phyloP scores from a whole-genome alignment of 1,284 basidiomycete genomes.

The Papiliotrema terrestris region DNA sequence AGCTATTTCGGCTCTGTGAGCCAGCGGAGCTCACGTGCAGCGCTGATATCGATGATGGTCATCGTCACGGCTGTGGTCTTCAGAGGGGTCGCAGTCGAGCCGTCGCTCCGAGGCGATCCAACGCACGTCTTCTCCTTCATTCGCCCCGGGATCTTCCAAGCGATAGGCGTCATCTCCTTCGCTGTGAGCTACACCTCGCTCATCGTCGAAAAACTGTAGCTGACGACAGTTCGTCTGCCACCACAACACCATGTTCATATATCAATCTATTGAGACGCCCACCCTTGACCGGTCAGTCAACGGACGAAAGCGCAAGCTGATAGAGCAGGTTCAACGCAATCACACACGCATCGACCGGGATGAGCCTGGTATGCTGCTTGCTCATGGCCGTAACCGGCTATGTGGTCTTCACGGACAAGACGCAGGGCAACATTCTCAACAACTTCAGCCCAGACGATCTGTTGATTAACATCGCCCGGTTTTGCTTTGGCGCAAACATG shows the following conservation, averaged over 20 bases:
- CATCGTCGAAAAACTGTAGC: neutral
- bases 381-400: conserved; percentile 88
- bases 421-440: conserved; percentile 84
- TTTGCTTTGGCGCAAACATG: conserved; percentile 97
- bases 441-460: conserved; percentile 78
- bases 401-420: conserved; percentile 89
- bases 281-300: conserved; percentile 65
- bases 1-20: conserved; percentile 6
- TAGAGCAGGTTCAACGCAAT: conserved; percentile 74
- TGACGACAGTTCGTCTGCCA: conserved; percentile 64
- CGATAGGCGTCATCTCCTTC: conserved; percentile 92
- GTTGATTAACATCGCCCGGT: conserved; percentile 86
- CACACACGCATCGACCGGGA: conserved; percentile 81
- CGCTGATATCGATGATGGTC: conserved; percentile 86
- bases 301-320: neutral
- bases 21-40: conserved; percentile 38
- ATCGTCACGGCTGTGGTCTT: conserved; percentile 86
- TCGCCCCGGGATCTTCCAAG: conserved; percentile 75
- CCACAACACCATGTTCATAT: conserved; percentile 91
- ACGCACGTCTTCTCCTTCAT: conserved; percentile 67
- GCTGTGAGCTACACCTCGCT: conserved; percentile 52
- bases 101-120: conserved; percentile 65
- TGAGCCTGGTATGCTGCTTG: conserved; percentile 76
- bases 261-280: conserved; percentile 85
- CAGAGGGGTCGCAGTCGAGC: conserved; percentile 76